Evolutionary conservation across 1,139 yeast species (phyloP), one percentile per base, ranked within the genome.

Genomic region (Suhomyces yuchorum): DNA sequence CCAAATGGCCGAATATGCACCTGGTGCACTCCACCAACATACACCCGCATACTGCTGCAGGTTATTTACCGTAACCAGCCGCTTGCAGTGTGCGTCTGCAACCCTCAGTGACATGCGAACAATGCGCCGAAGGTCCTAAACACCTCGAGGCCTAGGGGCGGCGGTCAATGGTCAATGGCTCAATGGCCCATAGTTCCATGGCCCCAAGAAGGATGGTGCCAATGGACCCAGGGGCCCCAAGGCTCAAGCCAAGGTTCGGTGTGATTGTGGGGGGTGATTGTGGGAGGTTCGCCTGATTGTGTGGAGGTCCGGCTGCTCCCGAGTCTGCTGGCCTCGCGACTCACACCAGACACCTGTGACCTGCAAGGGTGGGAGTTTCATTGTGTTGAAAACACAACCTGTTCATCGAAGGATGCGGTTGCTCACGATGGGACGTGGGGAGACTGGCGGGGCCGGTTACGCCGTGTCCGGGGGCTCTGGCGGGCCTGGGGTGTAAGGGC

Each of bases 311-410:
- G n/a, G n/a, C n/a, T n/a, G n/a, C n/a, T n/a, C n/a, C n/a, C n/a
- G n/a, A n/a, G n/a, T n/a, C n/a, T n/a, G 30, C 14, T 26, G 30
- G 14, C 14, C 6, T 26, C 30, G 30, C 30, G 30, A 26, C 30
- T 26, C 5, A 26, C 14, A 12, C 30, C 30, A 9, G 30, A 26
- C 30, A 26, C 11, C 30, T 23, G 19, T 38, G 41, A 38, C 41
- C 41, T 38, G 41, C 40, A 28, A 38, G 41, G 22, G 19, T 22
- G 30, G 8, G 40, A 14, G 23, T 28, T 28, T 17, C 33, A 34
- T 35, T 40, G 43, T 30, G 47, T 44, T 44, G 47, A 30, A 17
- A 40, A 30, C 47, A 44, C 47, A 44, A 44, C 47, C 37, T 9
- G 37, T 11, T 26, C 36, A 39, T 8, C 26, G 47, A 44, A 39